Evolutionary conservation across 2,329 filamentous ascomycete species (phyloP), one percentile per base, ranked within the genome.

Genomic region (Fusarium miscanthi): DNA sequence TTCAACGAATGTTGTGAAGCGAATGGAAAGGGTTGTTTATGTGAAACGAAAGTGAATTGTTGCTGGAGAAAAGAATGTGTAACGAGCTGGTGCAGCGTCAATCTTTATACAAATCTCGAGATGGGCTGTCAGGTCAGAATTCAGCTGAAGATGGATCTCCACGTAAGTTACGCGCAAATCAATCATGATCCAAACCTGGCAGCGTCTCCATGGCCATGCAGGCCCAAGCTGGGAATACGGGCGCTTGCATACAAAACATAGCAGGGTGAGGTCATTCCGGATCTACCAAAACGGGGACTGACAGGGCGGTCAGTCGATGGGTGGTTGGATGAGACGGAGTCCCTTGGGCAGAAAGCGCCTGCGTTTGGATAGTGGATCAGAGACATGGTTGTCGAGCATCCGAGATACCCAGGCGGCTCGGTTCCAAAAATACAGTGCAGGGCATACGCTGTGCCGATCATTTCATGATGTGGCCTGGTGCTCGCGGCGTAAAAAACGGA

Each of bases 1-100:
- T 48, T 69, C 66, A 69, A 40, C 66, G 66, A 69, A 69, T 52
- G 64, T 69, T 69, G 40, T 45, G 42, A 69, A 69, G 66, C 66
- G 66, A 69, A 69, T 69, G 66, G 56, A 56, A 35, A 27, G 3
- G n/a, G 17, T 53, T 52, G 23, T 53, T 57, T 27, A 31, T 21
- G 51, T 57, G 37, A 69, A 69, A 69, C 66, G 66, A 69, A 51
- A 63, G 66, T 69, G 49, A 57, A 69, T 37, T 52, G 59, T 49
- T 69, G 49, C 52, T 63, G 63, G 63, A 46, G 13, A 33, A 30
- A 62, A 69, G 16, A 30, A 33, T 42, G n/a, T 66, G 13, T 23
- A 31, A 21, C 17, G 14, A 46, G 58, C 49, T 19, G 66, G 66
- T 54, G 31, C 40, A 62, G 30, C 41, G 12, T 31, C n/a, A 63